Evolutionary conservation across 2,329 filamentous ascomycete genomes (phyloP), one percentile per base, ranked within the genome.

Genomic region (Ceratocystis cubensis): DNA sequence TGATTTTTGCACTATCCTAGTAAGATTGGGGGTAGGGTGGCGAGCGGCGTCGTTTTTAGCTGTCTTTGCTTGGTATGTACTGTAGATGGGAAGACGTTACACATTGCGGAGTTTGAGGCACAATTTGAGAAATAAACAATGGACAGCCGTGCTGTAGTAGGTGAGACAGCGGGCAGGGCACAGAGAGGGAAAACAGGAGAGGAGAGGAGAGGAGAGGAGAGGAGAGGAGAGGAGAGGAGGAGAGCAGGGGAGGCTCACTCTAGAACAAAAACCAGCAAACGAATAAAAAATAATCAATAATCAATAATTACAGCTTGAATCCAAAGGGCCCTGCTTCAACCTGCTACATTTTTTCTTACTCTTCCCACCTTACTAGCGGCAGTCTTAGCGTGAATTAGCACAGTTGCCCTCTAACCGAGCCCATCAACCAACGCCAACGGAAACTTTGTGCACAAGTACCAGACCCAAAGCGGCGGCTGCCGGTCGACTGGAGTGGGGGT

Each of bases 391-490:
- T 37, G 10, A 3, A 10, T 37, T 37, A 37, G 33, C 33, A 3
- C 33, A 10, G 33, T 13, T 41, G 53, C 28, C 53, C n/a, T 30
- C 53, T 33, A 30, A 6, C 28, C 25, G 25, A 59, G 46, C 22
- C 46, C 46, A 50, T 50, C 28, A 59, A 33, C 53, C 28, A 33
- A 30, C 61, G 37, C 20, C 61, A 45, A 63, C 37, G 25, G 10
- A 48, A 45, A 63, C 61, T 59, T 63, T 63, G 61, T 63, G 44
- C 44, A 63, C 61, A 45, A 45, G 61, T 63, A 63, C 37, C n/a
- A 44, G 30, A 20, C 61, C 61, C 17, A 63, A 59, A 33, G 17
- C 28, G 28, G 53, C 17, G 53, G 53, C 53, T 59, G 53, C 33
- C 33, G 33, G 33, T 1, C 33, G 1, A 37, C 33, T 37, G 8